Conservation (phyloP, 2,329 filamentous ascomycete genomes). For the Lachnellula hyalina region DNA sequence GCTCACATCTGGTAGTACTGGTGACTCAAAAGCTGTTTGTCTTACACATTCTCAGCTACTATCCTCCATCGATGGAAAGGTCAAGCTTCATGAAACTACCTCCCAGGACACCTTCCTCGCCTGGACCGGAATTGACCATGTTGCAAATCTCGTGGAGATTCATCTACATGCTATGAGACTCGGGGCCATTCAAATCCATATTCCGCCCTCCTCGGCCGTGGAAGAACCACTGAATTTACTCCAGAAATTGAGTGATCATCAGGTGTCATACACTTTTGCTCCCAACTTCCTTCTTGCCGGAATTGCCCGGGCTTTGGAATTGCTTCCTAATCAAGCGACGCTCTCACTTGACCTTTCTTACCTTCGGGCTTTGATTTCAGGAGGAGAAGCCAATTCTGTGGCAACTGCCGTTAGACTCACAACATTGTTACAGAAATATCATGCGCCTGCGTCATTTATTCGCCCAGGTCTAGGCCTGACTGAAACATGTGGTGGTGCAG, state of each 20-base stretch:
- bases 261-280: constrained; percentile 40
- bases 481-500: constrained; percentile 47
- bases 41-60: constrained; percentile 41
- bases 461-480: constrained; percentile 45
- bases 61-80: constrained; percentile 38
- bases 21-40: constrained; percentile 45
- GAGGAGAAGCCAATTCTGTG: constrained; percentile 42
- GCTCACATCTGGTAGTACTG: constrained; percentile 49
- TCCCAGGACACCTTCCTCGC: constrained; percentile 31
- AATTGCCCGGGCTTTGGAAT: constrained; percentile 3
- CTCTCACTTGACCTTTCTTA: constrained; percentile 26
- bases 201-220: constrained; percentile 38
- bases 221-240: constrained; percentile 36
- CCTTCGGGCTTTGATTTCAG: constrained; percentile 35
- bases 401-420: constrained; percentile 30
- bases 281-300: constrained; percentile 37
- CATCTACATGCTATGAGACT: constrained; percentile 44
- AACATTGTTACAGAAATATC: constrained; percentile 28
- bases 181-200: constrained; percentile 41
- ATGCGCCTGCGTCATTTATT: constrained; percentile 34
- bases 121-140: constrained; percentile 47
- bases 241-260: constrained; percentile 36
- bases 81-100: constrained; percentile 22
- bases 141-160: constrained; percentile 45
- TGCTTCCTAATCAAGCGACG: not conserved